phyloP scores from a whole-genome alignment of 108 stramenopile species.

The Cylindrotheca closterium region DNA sequence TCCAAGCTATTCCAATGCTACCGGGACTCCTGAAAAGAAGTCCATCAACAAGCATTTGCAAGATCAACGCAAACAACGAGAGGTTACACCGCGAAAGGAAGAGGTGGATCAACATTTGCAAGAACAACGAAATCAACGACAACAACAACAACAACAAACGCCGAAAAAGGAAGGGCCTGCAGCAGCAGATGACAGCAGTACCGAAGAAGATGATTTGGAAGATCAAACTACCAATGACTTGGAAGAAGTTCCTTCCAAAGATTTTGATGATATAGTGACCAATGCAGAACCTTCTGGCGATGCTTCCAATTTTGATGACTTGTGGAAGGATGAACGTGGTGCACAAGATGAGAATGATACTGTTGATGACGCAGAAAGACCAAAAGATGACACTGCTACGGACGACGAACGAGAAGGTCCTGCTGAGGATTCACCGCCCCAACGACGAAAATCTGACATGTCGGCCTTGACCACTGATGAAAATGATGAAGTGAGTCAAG shows the following conservation, averaged over 20 bases:
- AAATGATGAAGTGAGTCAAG: background rate
- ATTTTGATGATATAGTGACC: background rate
- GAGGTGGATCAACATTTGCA: too few species aligned
- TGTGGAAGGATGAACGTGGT: constrained; percentile 2
- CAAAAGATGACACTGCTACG: background rate
- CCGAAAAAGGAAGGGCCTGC: background rate
- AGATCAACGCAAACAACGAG: constrained; percentile 3
- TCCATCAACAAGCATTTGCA: background rate
- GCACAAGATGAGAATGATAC: background rate
- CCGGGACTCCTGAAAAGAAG: too few species aligned
- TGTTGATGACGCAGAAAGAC: background rate
- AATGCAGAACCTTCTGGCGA: too few species aligned
- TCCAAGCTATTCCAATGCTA: too few species aligned
- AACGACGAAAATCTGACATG: too few species aligned
- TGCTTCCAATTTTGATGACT: constrained; percentile 3
- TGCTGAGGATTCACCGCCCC: too few species aligned
- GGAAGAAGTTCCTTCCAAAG: background rate
- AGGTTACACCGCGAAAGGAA: constrained; percentile 5
- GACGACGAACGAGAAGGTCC: background rate
- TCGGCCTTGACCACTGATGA: background rate
- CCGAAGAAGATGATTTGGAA: constrained; percentile 8
- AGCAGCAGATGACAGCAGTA: constrained; percentile 8
- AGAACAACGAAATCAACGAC: constrained; percentile 11
- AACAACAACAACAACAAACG: constrained; percentile 7
- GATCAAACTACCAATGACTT: constrained; percentile 3